phyloP scores from a whole-genome alignment of 139 green algal species.

The Microglena sp. region DNA sequence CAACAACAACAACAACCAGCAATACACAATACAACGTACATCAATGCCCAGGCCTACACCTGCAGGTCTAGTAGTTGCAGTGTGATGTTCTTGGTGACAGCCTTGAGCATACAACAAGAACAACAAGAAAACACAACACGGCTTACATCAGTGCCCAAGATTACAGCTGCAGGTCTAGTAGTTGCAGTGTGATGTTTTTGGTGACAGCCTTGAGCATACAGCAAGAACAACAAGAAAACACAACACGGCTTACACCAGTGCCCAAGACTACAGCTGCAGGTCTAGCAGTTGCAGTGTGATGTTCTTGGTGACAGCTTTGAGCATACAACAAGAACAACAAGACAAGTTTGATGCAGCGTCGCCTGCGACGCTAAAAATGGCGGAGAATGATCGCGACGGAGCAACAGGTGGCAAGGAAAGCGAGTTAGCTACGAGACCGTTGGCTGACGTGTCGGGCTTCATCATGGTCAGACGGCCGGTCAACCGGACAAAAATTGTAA shows the following conservation, averaged over 20 bases:
- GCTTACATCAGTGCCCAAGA: conserved; percentile 17
- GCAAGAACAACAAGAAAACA: not conserved
- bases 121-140: not conserved
- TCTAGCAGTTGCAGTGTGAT: conserved; percentile 42
- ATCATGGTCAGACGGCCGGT: too few relatives aligned
- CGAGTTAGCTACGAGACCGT: too few relatives aligned
- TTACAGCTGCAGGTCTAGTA: conserved; percentile 37
- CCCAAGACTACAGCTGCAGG: conserved; percentile 25
- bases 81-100: conserved; percentile 26
- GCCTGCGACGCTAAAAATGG: too few relatives aligned
- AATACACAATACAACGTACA: too few relatives aligned
- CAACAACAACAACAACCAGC: conserved; percentile 19
- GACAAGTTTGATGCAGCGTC: too few relatives aligned
- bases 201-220: conserved; percentile 23
- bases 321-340: too few relatives aligned
- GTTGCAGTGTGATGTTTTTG: conserved; percentile 31
- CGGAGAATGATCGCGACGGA: too few relatives aligned
- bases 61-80: conserved; percentile 44
- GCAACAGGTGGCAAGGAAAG: too few relatives aligned
- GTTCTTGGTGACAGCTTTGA: conserved; percentile 26
- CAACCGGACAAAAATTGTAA: too few relatives aligned
- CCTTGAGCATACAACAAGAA: conserved; percentile 22
- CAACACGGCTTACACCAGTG: conserved; percentile 9
- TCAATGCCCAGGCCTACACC: conserved; percentile 21
- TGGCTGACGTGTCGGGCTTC: too few relatives aligned